Evolutionary conservation across 306 rosid species (phyloP).

Genomic region (Cicer bijugum): DNA sequence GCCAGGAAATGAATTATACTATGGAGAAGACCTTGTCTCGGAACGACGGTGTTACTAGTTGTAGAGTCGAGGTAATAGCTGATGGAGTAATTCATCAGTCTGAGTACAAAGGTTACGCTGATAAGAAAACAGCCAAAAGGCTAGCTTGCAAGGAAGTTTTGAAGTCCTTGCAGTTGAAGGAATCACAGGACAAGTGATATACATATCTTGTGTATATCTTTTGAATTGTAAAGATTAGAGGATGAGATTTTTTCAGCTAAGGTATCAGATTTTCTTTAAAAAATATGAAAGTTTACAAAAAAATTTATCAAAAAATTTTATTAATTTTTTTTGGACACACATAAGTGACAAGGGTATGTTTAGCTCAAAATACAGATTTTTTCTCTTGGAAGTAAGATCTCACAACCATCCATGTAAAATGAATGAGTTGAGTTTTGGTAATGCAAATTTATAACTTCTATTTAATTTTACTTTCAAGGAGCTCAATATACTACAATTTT

Average conservation of each 20-base stretch:
- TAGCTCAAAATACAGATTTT: too few species aligned
- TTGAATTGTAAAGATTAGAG: not conserved
- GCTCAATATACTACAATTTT: constrained; percentile 7
- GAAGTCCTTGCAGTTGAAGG: constrained; percentile 57
- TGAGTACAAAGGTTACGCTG: constrained; percentile 33
- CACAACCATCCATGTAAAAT: too few species aligned
- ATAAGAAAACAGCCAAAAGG: constrained; percentile 50
- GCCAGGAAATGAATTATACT: constrained; percentile 49
- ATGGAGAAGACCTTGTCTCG: constrained; percentile 21
- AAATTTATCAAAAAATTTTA: too few species aligned
- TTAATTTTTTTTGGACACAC: too few species aligned
- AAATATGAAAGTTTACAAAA: not conserved
- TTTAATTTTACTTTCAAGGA: not conserved
- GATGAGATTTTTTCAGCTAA: not conserved
- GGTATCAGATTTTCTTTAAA: not conserved
- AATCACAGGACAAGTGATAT: constrained; percentile 13
- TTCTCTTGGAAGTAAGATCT: too few species aligned
- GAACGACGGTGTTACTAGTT: constrained; percentile 32
- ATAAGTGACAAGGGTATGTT: too few species aligned
- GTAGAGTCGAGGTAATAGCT: constrained; percentile 55
- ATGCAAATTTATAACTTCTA: not conserved
- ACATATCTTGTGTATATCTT: constrained; percentile 20
- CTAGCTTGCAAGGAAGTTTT: constrained; percentile 61
- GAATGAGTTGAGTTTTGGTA: too few species aligned
- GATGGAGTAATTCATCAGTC: constrained; percentile 44